Conservation (phyloP, 2,329 filamentous ascomycete genomes). For the Cordyceps cicadae region DNA sequence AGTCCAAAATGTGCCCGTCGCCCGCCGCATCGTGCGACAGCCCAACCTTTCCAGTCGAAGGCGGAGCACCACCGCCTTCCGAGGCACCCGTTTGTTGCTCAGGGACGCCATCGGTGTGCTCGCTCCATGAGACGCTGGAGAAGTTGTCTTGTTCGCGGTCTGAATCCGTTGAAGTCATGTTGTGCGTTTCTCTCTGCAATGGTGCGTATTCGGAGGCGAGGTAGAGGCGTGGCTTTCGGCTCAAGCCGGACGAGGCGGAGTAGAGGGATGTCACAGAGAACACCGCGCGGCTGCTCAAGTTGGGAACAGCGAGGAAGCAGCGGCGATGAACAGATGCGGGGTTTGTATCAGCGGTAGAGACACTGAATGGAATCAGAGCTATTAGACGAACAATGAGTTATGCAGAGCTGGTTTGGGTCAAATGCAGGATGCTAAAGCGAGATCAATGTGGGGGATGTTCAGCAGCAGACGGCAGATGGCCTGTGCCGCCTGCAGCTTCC, state of each 20-base stretch:
- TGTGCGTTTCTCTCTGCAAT: background rate
- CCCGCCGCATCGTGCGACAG: conserved; percentile 49
- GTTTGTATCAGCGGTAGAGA: background rate
- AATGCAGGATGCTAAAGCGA: background rate
- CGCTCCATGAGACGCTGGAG: conserved; percentile 73
- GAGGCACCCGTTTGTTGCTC: conserved; percentile 4
- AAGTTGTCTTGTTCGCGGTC: conserved; percentile 57
- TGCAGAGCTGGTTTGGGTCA: background rate
- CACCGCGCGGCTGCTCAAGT: background rate
- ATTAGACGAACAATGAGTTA: background rate
- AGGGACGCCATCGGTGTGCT: conserved; percentile 34
- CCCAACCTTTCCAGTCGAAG: conserved; percentile 17
- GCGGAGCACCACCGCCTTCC: background rate
- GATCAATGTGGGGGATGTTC: conserved; percentile 6
- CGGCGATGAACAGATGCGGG: no score
- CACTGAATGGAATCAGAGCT: background rate
- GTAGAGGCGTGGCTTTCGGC: background rate
- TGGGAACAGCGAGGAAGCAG: background rate
- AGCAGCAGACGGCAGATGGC: background rate
- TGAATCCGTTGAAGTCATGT: conserved; percentile 5
- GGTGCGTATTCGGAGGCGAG: background rate
- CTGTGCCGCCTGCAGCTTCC: background rate
- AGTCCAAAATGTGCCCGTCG: conserved; percentile 70
- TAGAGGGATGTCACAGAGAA: background rate
- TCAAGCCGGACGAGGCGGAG: conserved; percentile 10